Evolutionary conservation across 2,329 filamentous ascomycete species (phyloP).

Genomic region (Penicillium vulpinum): DNA sequence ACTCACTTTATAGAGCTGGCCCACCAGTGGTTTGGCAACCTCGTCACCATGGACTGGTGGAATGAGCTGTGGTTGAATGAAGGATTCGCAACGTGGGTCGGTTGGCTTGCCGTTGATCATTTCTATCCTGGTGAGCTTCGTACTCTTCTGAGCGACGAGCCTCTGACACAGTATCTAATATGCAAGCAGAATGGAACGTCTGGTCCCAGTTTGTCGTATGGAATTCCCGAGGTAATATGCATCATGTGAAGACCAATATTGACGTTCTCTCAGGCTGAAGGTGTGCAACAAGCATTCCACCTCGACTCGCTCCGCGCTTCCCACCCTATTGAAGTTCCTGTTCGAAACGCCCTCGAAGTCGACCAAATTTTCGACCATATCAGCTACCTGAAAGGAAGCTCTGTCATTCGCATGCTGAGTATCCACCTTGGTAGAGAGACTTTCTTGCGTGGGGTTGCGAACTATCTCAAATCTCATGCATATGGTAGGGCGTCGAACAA

Average conservation of each 20-base stretch:
- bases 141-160: not conserved
- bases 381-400: conserved; percentile 94
- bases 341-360: conserved; percentile 89
- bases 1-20: conserved; percentile 65
- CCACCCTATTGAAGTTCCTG: conserved; percentile 94
- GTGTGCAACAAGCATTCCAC: conserved; percentile 85
- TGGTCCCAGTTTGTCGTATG: conserved; percentile 92
- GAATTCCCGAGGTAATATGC: conserved; percentile 55
- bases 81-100: conserved; percentile 97
- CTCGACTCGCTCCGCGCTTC: conserved; percentile 88
- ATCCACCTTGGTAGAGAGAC: conserved; percentile 82
- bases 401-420: conserved; percentile 93
- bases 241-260: conserved; percentile 36
- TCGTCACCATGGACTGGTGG: conserved; percentile 98
- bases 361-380: conserved; percentile 98
- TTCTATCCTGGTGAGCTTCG: conserved; percentile 68
- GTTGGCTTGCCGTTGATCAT: conserved; percentile 88
- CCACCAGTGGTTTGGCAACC: conserved; percentile 94
- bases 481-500: conserved; percentile 59
- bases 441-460: conserved; percentile 86
- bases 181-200: conserved; percentile 76
- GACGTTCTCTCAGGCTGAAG: conserved; percentile 66
- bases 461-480: conserved; percentile 83
- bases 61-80: conserved; percentile 92
- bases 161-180: conserved; percentile 19